Evolutionary conservation across 257 asterid species (phyloP).

Genomic region (Rauvolfia tetraphylla): DNA sequence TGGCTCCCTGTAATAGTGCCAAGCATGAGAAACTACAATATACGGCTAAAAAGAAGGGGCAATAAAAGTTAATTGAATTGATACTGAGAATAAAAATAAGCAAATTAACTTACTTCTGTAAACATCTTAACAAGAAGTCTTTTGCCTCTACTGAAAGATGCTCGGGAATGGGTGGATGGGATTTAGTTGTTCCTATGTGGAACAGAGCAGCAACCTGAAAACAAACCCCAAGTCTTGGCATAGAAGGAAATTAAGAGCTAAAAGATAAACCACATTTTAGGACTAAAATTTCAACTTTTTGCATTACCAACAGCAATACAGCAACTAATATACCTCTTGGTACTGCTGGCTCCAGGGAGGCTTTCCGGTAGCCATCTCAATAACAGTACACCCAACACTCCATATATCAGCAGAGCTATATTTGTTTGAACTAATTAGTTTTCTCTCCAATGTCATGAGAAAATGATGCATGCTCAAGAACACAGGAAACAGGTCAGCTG

Average conservation of each 20-base stretch:
- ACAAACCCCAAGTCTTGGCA: constrained; percentile 16
- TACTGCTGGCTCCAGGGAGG: constrained; percentile 99
- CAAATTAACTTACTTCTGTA: constrained; percentile 65
- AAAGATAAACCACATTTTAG: constrained; percentile 5
- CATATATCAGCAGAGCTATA: constrained; percentile 95
- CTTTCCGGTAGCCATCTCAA: constrained; percentile 99
- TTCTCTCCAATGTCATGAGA: neutral
- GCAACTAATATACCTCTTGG: constrained; percentile 49
- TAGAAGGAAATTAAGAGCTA: constrained; percentile 14
- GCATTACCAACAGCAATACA: constrained; percentile 10
- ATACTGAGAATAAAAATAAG: constrained; percentile 12
- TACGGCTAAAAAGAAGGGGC: neutral
- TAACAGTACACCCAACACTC: constrained; percentile 99
- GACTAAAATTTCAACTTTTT: constrained; percentile 2
- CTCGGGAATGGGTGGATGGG: constrained; percentile 99
- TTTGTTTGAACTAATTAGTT: constrained; percentile 4
- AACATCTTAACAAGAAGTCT: constrained; percentile 83
- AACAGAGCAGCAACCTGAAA: constrained; percentile 96
- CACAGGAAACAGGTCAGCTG: neutral
- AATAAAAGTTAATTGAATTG: constrained; percentile 9
- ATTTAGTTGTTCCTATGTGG: constrained; percentile 94
- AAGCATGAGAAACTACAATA: constrained; percentile 19
- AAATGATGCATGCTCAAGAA: neutral
- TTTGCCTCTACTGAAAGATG: constrained; percentile 89
- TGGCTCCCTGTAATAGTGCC: constrained; percentile 71